These are phyloP conservation scores for Begonia peltatifolia DNA, from an alignment of 306 rosid species.

Conservation along the genomic window DNA sequence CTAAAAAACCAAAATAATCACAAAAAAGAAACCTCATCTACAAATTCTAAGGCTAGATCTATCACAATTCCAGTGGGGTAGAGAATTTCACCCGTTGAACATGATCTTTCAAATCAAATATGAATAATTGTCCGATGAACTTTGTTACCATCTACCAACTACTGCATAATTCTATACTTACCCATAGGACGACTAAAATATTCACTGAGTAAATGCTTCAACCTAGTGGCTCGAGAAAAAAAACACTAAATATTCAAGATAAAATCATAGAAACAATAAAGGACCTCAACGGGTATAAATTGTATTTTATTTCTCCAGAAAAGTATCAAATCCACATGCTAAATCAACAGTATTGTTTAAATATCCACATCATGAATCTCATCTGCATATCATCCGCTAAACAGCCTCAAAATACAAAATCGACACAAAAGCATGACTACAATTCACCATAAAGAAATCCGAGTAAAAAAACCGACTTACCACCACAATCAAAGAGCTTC, in stretches of 20 bases:
- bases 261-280: not conserved
- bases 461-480: conserved; percentile 21
- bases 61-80: too few relatives aligned
- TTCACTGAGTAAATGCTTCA: too few relatives aligned
- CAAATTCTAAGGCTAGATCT: too few relatives aligned
- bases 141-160: too few relatives aligned
- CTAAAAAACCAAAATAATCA: too few relatives aligned
- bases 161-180: too few relatives aligned
- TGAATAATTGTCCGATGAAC: too few relatives aligned
- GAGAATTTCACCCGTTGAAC: too few relatives aligned
- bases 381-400: conserved; percentile 12
- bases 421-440: conserved; percentile 1
- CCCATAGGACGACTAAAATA: too few relatives aligned
- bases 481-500: conserved; percentile 59
- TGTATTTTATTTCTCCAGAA: not conserved
- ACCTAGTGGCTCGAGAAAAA: not conserved
- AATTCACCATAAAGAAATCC: conserved; percentile 6
- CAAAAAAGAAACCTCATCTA: too few relatives aligned
- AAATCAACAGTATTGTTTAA: conserved; percentile 1
- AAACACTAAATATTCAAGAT: not conserved
- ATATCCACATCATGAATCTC: not conserved
- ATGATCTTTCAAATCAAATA: too few relatives aligned
- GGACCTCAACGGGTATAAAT: not conserved
- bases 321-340: not conserved
- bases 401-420: conserved; percentile 1